Percentiles rank a stretch among this genome's conserved stretches.
Evolutionary conservation across 768 basidiomycete species (phyloP).

Genomic region (Multifurca ochricompacta): DNA sequence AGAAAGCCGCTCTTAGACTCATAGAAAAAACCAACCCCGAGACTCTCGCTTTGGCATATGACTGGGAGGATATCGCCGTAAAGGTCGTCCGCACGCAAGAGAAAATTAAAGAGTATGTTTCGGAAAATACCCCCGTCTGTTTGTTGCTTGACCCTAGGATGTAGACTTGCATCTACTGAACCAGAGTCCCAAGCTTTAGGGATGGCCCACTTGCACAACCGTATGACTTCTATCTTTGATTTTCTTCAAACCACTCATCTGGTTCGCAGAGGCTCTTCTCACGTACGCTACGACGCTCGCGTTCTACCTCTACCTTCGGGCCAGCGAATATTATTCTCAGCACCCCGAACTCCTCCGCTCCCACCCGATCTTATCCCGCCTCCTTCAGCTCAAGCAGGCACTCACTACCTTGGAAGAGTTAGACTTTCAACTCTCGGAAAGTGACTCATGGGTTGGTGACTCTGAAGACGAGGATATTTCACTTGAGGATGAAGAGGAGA

Average conservation of each 20-base stretch:
- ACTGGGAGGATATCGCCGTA: constrained; percentile 68
- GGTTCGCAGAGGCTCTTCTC: constrained; percentile 65
- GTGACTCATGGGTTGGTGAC: constrained; percentile 33
- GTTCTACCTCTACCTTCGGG: constrained; percentile 85
- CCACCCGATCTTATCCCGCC: constrained; percentile 67
- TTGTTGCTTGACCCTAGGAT: constrained; percentile 1
- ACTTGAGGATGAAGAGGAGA: constrained; percentile 30
- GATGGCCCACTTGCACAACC: constrained; percentile 81
- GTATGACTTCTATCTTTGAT: constrained; percentile 41
- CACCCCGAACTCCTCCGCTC: constrained; percentile 54
- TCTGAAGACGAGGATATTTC: constrained; percentile 39
- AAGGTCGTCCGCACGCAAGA: constrained; percentile 44
- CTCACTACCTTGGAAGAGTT: constrained; percentile 77
- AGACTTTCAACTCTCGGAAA: constrained; percentile 53
- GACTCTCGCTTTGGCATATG: constrained; percentile 69
- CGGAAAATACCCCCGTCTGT: background rate
- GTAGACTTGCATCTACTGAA: constrained; percentile 42
- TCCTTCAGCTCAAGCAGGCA: constrained; percentile 77
- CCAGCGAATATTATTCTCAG: constrained; percentile 54
- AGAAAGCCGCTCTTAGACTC: constrained; percentile 50
- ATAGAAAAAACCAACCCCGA: constrained; percentile 74
- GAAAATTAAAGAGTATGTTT: constrained; percentile 44
- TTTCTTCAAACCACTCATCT: background rate
- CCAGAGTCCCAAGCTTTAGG: constrained; percentile 53
- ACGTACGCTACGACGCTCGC: constrained; percentile 88